Evolutionary conservation across 306 rosid genomes (phyloP).

Genomic region (Chamaecrista fasciculata): DNA sequence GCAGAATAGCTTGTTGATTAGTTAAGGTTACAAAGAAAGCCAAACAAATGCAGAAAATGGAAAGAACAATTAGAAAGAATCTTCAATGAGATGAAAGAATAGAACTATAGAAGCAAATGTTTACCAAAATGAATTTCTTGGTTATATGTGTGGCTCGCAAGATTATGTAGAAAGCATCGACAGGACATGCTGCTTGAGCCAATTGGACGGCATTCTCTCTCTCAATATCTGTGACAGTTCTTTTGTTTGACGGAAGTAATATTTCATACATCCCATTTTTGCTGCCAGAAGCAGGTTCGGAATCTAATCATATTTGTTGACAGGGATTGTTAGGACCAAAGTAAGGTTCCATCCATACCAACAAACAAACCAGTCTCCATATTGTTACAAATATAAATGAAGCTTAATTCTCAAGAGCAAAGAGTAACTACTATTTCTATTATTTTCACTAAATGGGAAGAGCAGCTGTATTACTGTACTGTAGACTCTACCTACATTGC

Average conservation of each 20-base stretch:
- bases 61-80: background rate
- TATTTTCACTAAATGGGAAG: background rate
- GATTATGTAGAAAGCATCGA: constrained; percentile 31
- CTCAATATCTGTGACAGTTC: constrained; percentile 43
- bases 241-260: constrained; percentile 45
- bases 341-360: constrained; percentile 7
- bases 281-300: constrained; percentile 24
- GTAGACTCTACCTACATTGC: background rate
- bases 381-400: constrained; percentile 18
- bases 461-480: background rate
- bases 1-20: background rate
- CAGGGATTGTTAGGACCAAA: background rate
- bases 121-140: constrained; percentile 70
- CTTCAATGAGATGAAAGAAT: background rate
- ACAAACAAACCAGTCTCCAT: background rate
- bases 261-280: constrained; percentile 7
- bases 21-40: background rate
- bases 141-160: constrained; percentile 64
- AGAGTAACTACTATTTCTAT: background rate
- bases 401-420: constrained; percentile 1
- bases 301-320: constrained; percentile 31
- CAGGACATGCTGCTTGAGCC: constrained; percentile 48
- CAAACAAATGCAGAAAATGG: background rate
- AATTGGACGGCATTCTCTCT: constrained; percentile 30
- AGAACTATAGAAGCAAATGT: constrained; percentile 10